Conservation (phyloP, 805 yeast species). For the Isabelozyma gotoi region DNA sequence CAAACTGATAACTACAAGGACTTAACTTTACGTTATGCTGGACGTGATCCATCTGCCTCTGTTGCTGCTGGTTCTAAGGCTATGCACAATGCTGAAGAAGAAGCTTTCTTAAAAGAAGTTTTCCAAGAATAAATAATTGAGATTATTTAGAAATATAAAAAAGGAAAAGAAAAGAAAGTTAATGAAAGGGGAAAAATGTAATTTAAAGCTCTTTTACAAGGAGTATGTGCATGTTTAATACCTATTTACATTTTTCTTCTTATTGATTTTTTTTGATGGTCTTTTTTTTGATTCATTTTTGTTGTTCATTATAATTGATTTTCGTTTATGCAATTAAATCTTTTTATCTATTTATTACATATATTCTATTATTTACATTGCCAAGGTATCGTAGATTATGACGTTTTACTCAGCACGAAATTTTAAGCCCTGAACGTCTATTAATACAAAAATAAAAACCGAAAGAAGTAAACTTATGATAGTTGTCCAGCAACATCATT, state of each 20-base stretch:
- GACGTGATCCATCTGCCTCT: conserved; percentile 97
- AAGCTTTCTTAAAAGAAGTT: conserved; percentile 77
- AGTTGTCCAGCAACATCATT: background rate
- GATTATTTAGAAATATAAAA: background rate
- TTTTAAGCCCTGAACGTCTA: too few species aligned
- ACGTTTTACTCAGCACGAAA: too few species aligned
- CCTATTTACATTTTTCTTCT: background rate
- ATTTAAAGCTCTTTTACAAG: background rate
- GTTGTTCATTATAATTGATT: background rate
- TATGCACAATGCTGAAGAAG: conserved; percentile 86
- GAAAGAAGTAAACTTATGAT: too few species aligned
- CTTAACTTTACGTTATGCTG: conserved; percentile 74
- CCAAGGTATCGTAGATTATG: too few species aligned
- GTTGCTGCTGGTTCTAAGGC: conserved; percentile 97
- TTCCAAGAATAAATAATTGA: conserved; percentile 32
- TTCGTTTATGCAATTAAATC: too few species aligned
- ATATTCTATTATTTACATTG: too few species aligned
- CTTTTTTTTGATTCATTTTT: too few species aligned
- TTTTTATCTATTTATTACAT: background rate
- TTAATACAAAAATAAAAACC: background rate
- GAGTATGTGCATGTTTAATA: too few species aligned
- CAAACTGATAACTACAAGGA: conserved; percentile 72
- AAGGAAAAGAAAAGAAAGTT: background rate
- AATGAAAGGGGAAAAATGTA: background rate
- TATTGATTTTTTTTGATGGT: too few species aligned